A percentile compares a stretch with the other conserved stretches of the same genome.
Conservation (phyloP, 202 grass and related monocot genomes). For the Miscanthus sacchariflorus region DNA sequence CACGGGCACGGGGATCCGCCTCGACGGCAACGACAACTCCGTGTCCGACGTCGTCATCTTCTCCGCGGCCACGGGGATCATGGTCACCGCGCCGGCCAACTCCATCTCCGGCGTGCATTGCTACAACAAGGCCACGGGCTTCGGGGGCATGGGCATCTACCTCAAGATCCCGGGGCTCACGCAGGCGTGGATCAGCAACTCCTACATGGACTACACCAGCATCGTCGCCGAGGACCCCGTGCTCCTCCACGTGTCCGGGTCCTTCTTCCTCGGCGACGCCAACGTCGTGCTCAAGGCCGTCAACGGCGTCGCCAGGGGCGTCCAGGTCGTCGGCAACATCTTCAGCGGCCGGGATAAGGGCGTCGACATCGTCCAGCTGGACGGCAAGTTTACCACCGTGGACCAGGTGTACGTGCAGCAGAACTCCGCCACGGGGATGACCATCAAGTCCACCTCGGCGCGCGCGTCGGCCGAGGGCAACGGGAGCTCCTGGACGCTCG, state of each 20-base stretch:
- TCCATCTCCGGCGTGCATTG: slow-evolving; percentile 88
- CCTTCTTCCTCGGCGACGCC: slow-evolving; percentile 95
- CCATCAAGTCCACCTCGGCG: slow-evolving; percentile 63
- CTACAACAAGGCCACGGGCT: slow-evolving; percentile 92
- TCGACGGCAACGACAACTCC: slow-evolving; percentile 85
- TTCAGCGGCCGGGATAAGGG: slow-evolving; percentile 68
- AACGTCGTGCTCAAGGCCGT: slow-evolving; percentile 90
- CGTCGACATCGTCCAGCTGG: slow-evolving; percentile 76
- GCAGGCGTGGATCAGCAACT: slow-evolving; percentile 77
- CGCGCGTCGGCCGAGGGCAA: slow-evolving; percentile 58
- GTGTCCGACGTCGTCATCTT: slow-evolving; percentile 86
- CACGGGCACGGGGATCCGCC: slow-evolving; percentile 74
- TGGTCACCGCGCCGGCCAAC: slow-evolving; percentile 81
- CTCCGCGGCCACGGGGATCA: slow-evolving; percentile 74
- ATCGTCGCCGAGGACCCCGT: slow-evolving; percentile 98
- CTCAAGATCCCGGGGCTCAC: slow-evolving; percentile 69
- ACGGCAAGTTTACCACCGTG: slow-evolving; percentile 66
- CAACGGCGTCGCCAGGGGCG: slow-evolving; percentile 60
- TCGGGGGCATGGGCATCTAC: slow-evolving; percentile 78
- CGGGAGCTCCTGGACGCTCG: slow-evolving; percentile 68
- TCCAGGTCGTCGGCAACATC: slow-evolving; percentile 79
- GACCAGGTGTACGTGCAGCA: slow-evolving; percentile 86
- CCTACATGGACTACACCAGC: slow-evolving; percentile 86
- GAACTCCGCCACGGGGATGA: slow-evolving; percentile 80
- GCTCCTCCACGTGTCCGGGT: slow-evolving; percentile 69